Base-by-base conservation (phyloP, 2,329 filamentous ascomycete genomes). In the Lasiodiplodia hormozganensis region DNA sequence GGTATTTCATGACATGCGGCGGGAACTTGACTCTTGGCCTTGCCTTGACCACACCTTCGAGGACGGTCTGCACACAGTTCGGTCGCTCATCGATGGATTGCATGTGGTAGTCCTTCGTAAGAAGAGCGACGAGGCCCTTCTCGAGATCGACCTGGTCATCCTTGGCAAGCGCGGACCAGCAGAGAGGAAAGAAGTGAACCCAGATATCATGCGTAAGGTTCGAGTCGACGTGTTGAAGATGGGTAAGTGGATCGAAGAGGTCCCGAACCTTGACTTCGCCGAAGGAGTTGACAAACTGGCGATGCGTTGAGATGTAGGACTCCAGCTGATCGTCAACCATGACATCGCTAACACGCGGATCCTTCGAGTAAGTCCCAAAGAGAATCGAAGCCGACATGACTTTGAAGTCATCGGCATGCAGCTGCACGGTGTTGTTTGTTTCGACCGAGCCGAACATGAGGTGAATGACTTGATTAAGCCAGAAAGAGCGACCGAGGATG, bases 61-160 rank as follows among this genome's bases (percentile, higher is more conserved):
- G 86, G 69, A 99, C 85, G 8, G 94, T 96, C 75, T 97, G 93
- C 2, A 99, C 90, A 40, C 97, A 96, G 75, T 99, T 99, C 2
- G 96, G 96, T 57, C 96, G 88, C 82, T 93, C 94, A 79, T 98
- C 96, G 67, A 98, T 90, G 77, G 99, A 96, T 65, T 95, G 89
- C 70, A 92, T 92, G 78, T 99, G 96, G 78, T 95, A 98, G 75
- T 99, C 96, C 76, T 97, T 97, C 2, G 95, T 97, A 11, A 99
- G 85, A 12, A 99, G 85, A 3, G 89, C 87, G n/a, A 97, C 92
- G 80, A 99, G 88, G 16, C 93, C 94, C 74, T 94, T 93, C 79
- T 98, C 93, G 40, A 99, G 86, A 71, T 99, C 96, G 36, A 88
- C 87, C 68, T 95, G 91, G 75, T 99, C 96, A 72, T 99, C 96